These are phyloP conservation scores for Fusarium sp. DNA, from an alignment of 2,329 filamentous ascomycete species.

Conservation along the genomic window DNA sequence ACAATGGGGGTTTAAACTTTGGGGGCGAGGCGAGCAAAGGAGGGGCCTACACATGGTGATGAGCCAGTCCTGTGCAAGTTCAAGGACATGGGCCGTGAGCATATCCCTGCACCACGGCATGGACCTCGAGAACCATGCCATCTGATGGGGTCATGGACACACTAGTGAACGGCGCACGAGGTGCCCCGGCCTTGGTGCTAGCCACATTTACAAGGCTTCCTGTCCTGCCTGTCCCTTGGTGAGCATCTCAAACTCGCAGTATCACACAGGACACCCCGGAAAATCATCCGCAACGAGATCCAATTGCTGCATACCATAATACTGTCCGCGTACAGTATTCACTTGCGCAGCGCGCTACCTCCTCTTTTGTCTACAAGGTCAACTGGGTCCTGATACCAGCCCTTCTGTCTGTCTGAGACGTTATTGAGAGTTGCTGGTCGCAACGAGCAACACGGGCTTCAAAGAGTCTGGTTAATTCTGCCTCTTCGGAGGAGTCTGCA, in stretches of 20 bases:
- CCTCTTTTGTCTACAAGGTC: constrained; percentile 12
- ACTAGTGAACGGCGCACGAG: constrained; percentile 48
- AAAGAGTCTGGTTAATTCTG: constrained; percentile 18
- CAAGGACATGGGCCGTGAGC: constrained; percentile 6
- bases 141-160: constrained; percentile 34
- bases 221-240: constrained; percentile 31
- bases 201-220: constrained; percentile 39
- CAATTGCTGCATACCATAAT: neutral
- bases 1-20: constrained; percentile 23
- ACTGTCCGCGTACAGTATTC: neutral
- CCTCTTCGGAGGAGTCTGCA: neutral
- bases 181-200: constrained; percentile 46
- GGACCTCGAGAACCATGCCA: constrained; percentile 34
- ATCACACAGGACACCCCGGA: constrained; percentile 13
- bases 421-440: constrained; percentile 1
- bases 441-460: constrained; percentile 17
- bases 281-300: constrained; percentile 15
- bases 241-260: constrained; percentile 25
- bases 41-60: constrained; percentile 1
- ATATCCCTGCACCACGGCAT: constrained; percentile 18
- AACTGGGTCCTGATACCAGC: constrained; percentile 23
- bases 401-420: constrained; percentile 20
- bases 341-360: neutral
- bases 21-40: constrained; percentile 27
- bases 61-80: constrained; percentile 27